Conservation (phyloP, 495 filamentous ascomycete species). For the Astrothelium macrocarpum region DNA sequence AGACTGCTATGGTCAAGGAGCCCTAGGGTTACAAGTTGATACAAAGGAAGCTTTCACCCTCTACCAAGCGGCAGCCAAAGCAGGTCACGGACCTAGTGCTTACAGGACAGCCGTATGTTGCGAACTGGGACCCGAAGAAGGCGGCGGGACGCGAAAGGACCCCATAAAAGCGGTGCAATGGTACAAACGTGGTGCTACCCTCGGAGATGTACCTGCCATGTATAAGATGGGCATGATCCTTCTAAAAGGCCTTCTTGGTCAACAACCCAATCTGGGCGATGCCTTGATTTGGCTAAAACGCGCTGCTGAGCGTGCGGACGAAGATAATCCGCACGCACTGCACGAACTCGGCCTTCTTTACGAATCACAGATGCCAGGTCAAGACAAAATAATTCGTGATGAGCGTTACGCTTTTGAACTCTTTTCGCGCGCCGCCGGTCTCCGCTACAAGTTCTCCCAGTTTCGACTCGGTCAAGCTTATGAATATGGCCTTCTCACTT, state of each 20-base stretch:
- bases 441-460: conserved; percentile 93
- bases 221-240: conserved; percentile 97
- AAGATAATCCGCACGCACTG: conserved; percentile 87
- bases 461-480: conserved; percentile 79
- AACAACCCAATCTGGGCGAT: conserved; percentile 72
- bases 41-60: conserved; percentile 83
- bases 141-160: conserved; percentile 83
- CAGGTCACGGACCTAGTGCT: conserved; percentile 72
- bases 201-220: conserved; percentile 89
- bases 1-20: conserved; percentile 75
- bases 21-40: conserved; percentile 60
- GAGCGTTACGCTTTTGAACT: conserved; percentile 66
- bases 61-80: conserved; percentile 89
- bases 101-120: conserved; percentile 96
- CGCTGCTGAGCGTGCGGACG: conserved; percentile 78
- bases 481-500: conserved; percentile 81
- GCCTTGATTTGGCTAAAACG: conserved; percentile 86
- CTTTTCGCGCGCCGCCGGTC: conserved; percentile 77
- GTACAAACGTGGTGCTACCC: conserved; percentile 85
- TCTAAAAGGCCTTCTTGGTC: conserved; percentile 87
- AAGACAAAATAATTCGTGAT: conserved; percentile 58
- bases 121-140: conserved; percentile 89
- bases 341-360: conserved; percentile 88
- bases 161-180: conserved; percentile 90
- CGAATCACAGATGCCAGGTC: conserved; percentile 50